These are phyloP conservation scores for Allantophomopsis cytisporea DNA, from an alignment of 2,329 filamentous ascomycete genomes.

Conservation along the genomic window DNA sequence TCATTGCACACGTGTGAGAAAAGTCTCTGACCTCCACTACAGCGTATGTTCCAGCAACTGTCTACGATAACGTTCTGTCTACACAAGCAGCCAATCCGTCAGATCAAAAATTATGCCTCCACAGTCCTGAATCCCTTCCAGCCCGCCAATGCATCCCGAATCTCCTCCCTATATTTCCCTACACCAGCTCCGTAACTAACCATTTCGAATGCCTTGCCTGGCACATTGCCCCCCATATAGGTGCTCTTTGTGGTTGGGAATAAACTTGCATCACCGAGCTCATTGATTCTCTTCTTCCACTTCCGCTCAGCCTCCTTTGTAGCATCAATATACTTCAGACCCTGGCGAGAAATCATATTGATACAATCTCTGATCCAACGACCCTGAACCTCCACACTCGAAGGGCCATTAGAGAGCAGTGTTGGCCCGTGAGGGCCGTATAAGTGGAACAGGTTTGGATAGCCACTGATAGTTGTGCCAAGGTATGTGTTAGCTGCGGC, in stretches of 20 bases:
- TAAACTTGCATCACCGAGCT: conserved; percentile 14
- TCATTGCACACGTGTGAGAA: too few species aligned
- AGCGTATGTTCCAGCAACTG: too few species aligned
- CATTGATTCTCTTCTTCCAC: conserved; percentile 15
- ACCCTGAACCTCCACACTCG: conserved; percentile 22
- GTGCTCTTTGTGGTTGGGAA: conserved; percentile 18
- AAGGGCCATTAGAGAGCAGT: conserved; percentile 21
- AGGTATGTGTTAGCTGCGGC: conserved; percentile 15
- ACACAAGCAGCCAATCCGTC: too few species aligned
- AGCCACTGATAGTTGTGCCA: conserved; percentile 23
- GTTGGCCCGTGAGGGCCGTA: conserved; percentile 23
- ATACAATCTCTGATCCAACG: conserved; percentile 20
- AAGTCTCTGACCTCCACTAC: too few species aligned
- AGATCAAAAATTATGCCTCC: too few species aligned
- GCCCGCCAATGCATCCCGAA: too few species aligned
- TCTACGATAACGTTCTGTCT: too few species aligned
- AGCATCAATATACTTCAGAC: neutral
- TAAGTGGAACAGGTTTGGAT: conserved; percentile 30
- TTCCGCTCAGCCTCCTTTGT: neutral
- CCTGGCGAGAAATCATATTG: neutral
- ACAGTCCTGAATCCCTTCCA: too few species aligned
- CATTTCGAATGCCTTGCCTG: conserved; percentile 20
- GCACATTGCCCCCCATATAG: conserved; percentile 24
- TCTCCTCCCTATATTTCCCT: neutral
- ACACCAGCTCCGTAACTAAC: conserved; percentile 11